Base-by-base conservation (phyloP, 164 flowering plant species). In the Hamamelis virginiana region DNA sequence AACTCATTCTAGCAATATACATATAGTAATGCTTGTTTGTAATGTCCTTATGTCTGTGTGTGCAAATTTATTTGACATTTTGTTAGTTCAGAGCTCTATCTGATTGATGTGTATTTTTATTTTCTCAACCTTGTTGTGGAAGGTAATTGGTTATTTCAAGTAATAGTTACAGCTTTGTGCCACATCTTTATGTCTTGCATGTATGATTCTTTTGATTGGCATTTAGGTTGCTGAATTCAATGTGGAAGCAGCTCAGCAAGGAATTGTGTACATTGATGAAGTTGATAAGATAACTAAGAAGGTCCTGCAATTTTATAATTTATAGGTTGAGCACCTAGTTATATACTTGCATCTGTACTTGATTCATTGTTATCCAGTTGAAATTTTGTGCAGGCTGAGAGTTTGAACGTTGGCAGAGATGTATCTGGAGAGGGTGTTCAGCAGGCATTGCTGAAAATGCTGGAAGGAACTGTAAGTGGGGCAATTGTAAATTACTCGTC, bases 181-280 rank as follows among this genome's bases (percentile, higher is more conserved):
- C 50, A 21, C n/a, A 8, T 67, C n/a, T 33, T 33, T 33, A 2
- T 33, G 41, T 33, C 41, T 33, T n/a, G 6, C 41, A 33, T 45
- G 11, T 14, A 18, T 38, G 12, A 23, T 67, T 44, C 16, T 26
- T 71, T 44, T 65, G 45, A 23, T 25, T 56, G 48, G 28, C 57
- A 44, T 64, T 62, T 64, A 72, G 75, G 75, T 18, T 59, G 75
- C 71, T 53, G 71, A 72, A 15, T 72, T 66, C 33, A 33, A 72
- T 66, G 75, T 68, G 16, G 70, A 72, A 59, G 71, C 71, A 46
- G 75, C 75, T 72, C 75, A 72, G 67, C 75, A 67, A 53, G 75
- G 75, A 68, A 72, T 72, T 65, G 67, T 72, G 27, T 72, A 72
- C 59, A 72, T 72, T 45, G 74, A 72, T 65, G 74, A 72, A 72